Conservation (phyloP, 257 asterid species). For the Solanum gracilifrons region DNA sequence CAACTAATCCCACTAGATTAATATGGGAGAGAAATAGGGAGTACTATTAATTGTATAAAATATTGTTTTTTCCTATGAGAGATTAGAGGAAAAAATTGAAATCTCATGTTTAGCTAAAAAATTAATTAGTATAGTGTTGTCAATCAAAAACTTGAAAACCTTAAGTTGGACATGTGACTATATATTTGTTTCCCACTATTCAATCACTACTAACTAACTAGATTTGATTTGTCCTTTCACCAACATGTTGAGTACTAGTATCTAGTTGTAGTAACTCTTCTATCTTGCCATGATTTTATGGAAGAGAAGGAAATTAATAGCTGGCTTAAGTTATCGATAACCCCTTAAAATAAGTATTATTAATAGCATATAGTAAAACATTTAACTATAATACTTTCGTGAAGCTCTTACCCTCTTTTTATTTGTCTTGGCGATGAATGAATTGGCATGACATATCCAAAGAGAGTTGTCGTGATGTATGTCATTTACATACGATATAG, state of each 20-base stretch:
- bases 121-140: background rate
- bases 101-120: background rate
- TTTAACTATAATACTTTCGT: background rate
- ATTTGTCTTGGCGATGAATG: background rate
- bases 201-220: slow-evolving; percentile 10
- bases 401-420: background rate
- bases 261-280: background rate
- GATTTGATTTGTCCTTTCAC: slow-evolving; percentile 2
- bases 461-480: background rate
- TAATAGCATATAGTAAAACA: background rate
- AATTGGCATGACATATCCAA: background rate
- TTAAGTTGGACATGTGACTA: background rate
- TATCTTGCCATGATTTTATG: background rate
- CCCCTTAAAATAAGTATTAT: background rate
- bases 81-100: background rate
- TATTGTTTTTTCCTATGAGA: background rate
- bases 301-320: background rate
- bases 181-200: background rate
- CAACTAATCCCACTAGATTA: background rate
- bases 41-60: background rate
- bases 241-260: background rate
- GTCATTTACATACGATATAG: background rate
- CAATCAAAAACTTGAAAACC: background rate
- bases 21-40: background rate
- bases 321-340: background rate